Base-by-base conservation (phyloP, 1,284 basidiomycete species). In the Leccinum griseonigrum region DNA sequence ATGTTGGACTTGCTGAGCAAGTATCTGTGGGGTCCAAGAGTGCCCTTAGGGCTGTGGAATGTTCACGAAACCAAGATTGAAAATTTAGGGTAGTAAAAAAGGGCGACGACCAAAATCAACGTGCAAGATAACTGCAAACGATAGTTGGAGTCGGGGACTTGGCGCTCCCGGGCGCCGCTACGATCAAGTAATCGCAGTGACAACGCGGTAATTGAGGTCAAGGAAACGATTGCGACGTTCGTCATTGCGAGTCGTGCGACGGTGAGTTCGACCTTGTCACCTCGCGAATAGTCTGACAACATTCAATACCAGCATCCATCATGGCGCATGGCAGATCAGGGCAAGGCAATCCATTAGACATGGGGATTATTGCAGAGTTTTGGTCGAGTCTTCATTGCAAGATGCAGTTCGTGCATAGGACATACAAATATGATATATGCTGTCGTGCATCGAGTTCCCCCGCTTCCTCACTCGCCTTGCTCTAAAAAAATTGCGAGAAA, bases 361-460 rank as follows among this genome's bases (percentile, higher is more conserved):
- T 16, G 26, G 18, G 34, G 18, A n/a, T 34, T n/a, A n/a, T n/a
- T n/a, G n/a, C n/a, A n/a, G n/a, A n/a, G n/a, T n/a, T n/a, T 59
- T 50, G 48, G 32, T 11, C 43, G 48, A 29, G 48, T 60, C 56
- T 63, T 56, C 57, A 32, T 54, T 54, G 53, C 53, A 34, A 40
- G 38, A 67, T 71, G 66, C 59, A 64, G 50, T 56, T 57, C 60
- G 63, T 69, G 54, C 28, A 16, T 51, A 51, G 26, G 34, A 50
- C 62, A 67, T 76, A 68, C 53, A 63, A 67, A 63, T 71, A 65
- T 60, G 54, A 31, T 54, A 40, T 46, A 38, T 56, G 60, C 32
- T 46, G 57, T 60, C 16, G 62, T 56, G 31, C 56, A 58, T 18
- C 14, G 40, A 57, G 52, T 58, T 38, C 63, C 57, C 50, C 61